Conservation (phyloP, 164 flowering plant species). For the Santalum album region DNA sequence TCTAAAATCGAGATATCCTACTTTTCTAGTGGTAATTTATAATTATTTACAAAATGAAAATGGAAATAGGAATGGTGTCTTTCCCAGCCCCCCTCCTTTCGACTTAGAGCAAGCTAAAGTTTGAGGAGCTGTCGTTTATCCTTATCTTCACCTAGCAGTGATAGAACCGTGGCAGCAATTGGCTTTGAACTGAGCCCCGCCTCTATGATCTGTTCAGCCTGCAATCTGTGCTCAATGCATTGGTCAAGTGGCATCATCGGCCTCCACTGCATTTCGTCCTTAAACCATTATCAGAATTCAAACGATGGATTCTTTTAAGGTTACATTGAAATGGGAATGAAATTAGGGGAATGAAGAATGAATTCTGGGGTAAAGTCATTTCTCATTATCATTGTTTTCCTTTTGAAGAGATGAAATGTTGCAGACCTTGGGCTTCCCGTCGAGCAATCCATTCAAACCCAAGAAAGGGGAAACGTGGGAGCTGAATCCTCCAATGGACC, state of each 20-base stretch:
- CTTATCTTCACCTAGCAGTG: constrained; percentile 18
- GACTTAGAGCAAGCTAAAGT: too few relatives aligned
- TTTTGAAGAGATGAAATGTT: background rate
- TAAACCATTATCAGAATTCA: too few relatives aligned
- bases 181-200: constrained; percentile 38
- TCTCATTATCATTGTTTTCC: too few relatives aligned
- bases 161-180: constrained; percentile 34
- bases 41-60: too few relatives aligned
- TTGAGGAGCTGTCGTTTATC: constrained; percentile 12
- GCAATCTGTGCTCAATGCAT: constrained; percentile 49
- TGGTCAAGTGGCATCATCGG: constrained; percentile 43
- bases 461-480: constrained; percentile 44
- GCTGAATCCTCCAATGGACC: constrained; percentile 36
- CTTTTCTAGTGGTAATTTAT: too few relatives aligned
- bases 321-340: too few relatives aligned
- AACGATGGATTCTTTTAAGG: too few relatives aligned
- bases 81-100: too few relatives aligned
- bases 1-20: too few relatives aligned
- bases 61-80: too few relatives aligned
- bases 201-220: constrained; percentile 31
- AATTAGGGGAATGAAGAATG: too few relatives aligned
- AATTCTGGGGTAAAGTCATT: too few relatives aligned
- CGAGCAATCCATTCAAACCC: constrained; percentile 33
- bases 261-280: constrained; percentile 59
- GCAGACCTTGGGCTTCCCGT: constrained; percentile 26